Evolutionary conservation across 2,329 filamentous ascomycete species (phyloP).

Genomic region (Botrytis porri): DNA sequence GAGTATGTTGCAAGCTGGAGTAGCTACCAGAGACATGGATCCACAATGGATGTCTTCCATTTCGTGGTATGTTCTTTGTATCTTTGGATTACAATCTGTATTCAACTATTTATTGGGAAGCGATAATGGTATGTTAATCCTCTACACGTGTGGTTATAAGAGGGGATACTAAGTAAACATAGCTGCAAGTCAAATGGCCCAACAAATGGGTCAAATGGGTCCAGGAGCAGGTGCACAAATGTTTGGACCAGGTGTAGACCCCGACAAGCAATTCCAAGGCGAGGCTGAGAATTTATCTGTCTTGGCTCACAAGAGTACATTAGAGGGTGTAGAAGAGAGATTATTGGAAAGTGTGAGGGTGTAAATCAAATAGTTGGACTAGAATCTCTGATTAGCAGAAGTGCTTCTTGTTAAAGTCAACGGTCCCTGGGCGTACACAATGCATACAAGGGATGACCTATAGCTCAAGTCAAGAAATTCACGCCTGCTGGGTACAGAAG

Average conservation of each 20-base stretch:
- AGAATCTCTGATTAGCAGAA: slow-evolving; percentile 7
- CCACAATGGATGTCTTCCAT: slow-evolving; percentile 98
- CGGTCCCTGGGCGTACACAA: not conserved
- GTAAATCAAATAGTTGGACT: slow-evolving; percentile 3
- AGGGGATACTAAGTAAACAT: slow-evolving; percentile 21
- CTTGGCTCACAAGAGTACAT: slow-evolving; percentile 86
- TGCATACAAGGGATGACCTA: not conserved
- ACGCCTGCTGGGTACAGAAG: not conserved
- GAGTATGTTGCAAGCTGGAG: slow-evolving; percentile 96
- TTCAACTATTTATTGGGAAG: slow-evolving; percentile 96
- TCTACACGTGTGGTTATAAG: not conserved
- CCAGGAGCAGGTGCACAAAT: slow-evolving; percentile 62
- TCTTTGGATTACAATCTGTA: slow-evolving; percentile 93
- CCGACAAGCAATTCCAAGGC: slow-evolving; percentile 88
- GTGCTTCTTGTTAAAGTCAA: slow-evolving; percentile 4
- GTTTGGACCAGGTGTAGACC: slow-evolving; percentile 90
- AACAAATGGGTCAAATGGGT: slow-evolving; percentile 76
- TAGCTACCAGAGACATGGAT: slow-evolving; percentile 93
- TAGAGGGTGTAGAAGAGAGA: slow-evolving; percentile 84
- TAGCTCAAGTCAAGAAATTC: not conserved
- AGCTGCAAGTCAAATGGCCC: slow-evolving; percentile 89
- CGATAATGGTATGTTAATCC: slow-evolving; percentile 74
- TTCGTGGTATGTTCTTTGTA: slow-evolving; percentile 97
- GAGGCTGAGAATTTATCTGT: slow-evolving; percentile 97
- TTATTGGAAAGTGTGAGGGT: slow-evolving; percentile 54